Evolutionary conservation across 768 basidiomycete genomes (phyloP), one percentile per base, ranked within the genome.

Genomic region (Pholiota microspora): DNA sequence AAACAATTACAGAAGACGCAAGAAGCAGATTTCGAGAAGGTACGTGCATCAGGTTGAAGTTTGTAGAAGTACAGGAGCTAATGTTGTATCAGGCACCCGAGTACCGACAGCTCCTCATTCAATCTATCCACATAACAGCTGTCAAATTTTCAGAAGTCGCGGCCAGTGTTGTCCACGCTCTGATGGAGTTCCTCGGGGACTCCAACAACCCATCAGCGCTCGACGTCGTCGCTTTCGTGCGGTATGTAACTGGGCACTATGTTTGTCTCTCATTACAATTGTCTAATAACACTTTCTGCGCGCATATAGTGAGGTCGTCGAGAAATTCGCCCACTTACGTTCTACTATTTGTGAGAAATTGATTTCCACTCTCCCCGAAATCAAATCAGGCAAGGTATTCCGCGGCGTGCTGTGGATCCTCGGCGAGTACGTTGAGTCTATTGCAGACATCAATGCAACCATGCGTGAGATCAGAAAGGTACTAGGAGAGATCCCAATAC

Each of bases 81-180:
- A 44, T 16, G 40, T 28, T 9, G n/a, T 21, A 46, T n/a, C 49
- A 94, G 93, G 90, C 92, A 34, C 79, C 92, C 0, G 97, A 99
- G 69, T 98, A 97, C 72, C 83, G 96, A 23, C 95, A 98, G 66
- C 81, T 98, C 1, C 82, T 99, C 60, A 98, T 99, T 61, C 95
- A 98, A 68, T 94, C 91, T 25, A 99, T 98, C 59, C 97, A 98
- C 68, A 82, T 97, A 49, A 94, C 91, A 62, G 95, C 97, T 2
- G 88, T 98, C 77, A 91, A 89, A 64, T 98, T 97, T 78, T 93
- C 94, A 4, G 96, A 98, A 67, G 90, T 99, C 13, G 96, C 97
- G 4, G 91, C 92, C 1, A 94, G 86, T 58, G 96, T 98, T 38
- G 94, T 98, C 0, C 91, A 97, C 61, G 91, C 90, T 0, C 75